These are phyloP conservation scores for Radiomyces spectabilis DNA, from an alignment of 192 early-diverging fungal species.

Conservation along the genomic window DNA sequence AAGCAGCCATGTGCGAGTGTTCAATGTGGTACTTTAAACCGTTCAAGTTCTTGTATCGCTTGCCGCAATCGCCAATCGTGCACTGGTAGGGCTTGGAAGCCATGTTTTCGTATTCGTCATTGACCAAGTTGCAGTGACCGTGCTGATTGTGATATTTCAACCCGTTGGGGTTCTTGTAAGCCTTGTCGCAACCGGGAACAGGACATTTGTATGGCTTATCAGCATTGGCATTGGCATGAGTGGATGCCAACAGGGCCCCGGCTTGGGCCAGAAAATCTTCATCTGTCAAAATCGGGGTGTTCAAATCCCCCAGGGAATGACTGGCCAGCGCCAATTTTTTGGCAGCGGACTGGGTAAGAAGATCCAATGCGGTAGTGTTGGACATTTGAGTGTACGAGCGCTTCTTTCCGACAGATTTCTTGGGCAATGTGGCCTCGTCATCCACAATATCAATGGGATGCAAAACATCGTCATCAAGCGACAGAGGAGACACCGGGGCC, in stretches of 20 bases:
- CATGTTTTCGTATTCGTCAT: conserved; percentile 38
- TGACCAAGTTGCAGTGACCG: conserved; percentile 63
- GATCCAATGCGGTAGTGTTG: conserved; percentile 4
- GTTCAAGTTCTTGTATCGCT: conserved; percentile 93
- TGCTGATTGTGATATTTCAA: conserved; percentile 96
- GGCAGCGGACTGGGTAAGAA: conserved; percentile 1
- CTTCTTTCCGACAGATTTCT: conserved; percentile 11
- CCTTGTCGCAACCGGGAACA: conserved; percentile 78
- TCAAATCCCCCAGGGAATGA: not conserved
- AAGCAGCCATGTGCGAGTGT: conserved; percentile 58
- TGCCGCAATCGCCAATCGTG: conserved; percentile 74
- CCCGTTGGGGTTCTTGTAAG: conserved; percentile 97
- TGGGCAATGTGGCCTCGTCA: not conserved
- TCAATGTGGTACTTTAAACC: conserved; percentile 91
- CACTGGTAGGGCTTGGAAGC: conserved; percentile 64
- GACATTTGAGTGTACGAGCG: conserved; percentile 4
- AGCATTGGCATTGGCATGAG: conserved; percentile 9
- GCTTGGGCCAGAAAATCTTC: conserved; percentile 25
- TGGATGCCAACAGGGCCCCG: conserved; percentile 13
- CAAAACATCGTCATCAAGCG: not conserved
- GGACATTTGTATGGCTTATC: conserved; percentile 88
- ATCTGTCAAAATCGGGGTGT: conserved; percentile 7
- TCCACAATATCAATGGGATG: not conserved
- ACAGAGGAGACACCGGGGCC: not conserved
- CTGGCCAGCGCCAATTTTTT: conserved; percentile 10